Evolutionary conservation across 1,284 basidiomycete genomes (phyloP).

Genomic region (Malassezia sp.): DNA sequence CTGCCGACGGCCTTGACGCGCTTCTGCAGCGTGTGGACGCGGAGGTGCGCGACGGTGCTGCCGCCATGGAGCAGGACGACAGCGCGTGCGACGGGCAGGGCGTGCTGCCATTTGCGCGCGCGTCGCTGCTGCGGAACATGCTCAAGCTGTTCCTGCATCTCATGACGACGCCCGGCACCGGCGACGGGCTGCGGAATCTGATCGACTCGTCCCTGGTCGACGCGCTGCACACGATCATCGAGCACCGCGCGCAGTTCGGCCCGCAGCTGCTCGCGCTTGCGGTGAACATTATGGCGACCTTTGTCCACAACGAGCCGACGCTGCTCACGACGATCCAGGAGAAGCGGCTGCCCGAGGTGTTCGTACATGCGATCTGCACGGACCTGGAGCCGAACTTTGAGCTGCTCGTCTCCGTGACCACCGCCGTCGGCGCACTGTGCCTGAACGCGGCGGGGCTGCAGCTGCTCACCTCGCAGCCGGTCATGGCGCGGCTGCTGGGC

Average conservation of each 20-base stretch:
- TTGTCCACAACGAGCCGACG: conserved; percentile 97
- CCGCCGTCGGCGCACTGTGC: conserved; percentile 91
- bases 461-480: conserved; percentile 60
- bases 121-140: conserved; percentile 68
- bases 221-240: conserved; percentile 78
- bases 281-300: conserved; percentile 93
- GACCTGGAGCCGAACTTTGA: conserved; percentile 59
- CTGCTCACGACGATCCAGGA: conserved; percentile 87
- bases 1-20: conserved; percentile 69
- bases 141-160: conserved; percentile 86
- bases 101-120: conserved; percentile 34
- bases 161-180: conserved; percentile 78
- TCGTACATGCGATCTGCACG: conserved; percentile 72
- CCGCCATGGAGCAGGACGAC: conserved; percentile 18
- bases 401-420: conserved; percentile 82
- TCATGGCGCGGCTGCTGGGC: conserved; percentile 72
- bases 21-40: conserved; percentile 58
- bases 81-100: conserved; percentile 54
- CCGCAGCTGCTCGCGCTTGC: conserved; percentile 65
- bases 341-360: conserved; percentile 71
- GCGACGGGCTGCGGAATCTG: conserved; percentile 84
- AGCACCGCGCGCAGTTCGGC: conserved; percentile 71
- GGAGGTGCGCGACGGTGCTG: conserved; percentile 23
- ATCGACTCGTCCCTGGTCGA: conserved; percentile 80
- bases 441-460: conserved; percentile 81